Conservation (phyloP, 148 eudicot genomes). For the Silene conica region DNA sequence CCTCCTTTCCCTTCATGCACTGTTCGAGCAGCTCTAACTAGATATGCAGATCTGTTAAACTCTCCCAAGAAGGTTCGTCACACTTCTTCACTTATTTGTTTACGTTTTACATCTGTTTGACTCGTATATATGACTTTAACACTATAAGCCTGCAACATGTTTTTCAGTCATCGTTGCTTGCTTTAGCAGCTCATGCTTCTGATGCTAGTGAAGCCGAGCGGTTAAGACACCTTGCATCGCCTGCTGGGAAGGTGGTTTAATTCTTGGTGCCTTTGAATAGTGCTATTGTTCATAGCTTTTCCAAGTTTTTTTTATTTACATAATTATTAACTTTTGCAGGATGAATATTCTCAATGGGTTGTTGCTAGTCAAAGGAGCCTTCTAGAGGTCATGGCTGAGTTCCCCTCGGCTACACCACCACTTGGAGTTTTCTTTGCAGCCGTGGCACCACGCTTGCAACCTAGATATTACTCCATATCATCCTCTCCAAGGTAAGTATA, state of each 20-base stretch:
- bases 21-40: slow-evolving; percentile 65
- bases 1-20: slow-evolving; percentile 92
- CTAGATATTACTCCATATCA: slow-evolving; percentile 94
- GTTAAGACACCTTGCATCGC: slow-evolving; percentile 77
- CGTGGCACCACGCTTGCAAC: slow-evolving; percentile 84
- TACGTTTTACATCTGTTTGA: not conserved
- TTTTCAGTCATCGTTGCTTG: slow-evolving; percentile 80
- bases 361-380: slow-evolving; percentile 90
- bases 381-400: slow-evolving; percentile 85
- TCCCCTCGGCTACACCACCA: slow-evolving; percentile 93
- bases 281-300: not conserved
- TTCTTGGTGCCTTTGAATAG: slow-evolving; percentile 1
- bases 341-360: slow-evolving; percentile 86
- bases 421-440: slow-evolving; percentile 98
- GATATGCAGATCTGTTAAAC: slow-evolving; percentile 83
- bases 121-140: not conserved
- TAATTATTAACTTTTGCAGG: slow-evolving; percentile 39
- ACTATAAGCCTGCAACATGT: not conserved
- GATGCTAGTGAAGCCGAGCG: slow-evolving; percentile 87
- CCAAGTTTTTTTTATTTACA: not conserved
- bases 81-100: slow-evolving; percentile 21
- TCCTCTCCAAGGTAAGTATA: slow-evolving; percentile 73
- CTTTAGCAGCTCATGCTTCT: slow-evolving; percentile 89
- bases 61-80: slow-evolving; percentile 64
- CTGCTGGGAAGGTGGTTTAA: slow-evolving; percentile 82